Percentiles rank a stretch among this genome's conserved stretches.
Conservation (phyloP, 1,139 yeast genomes). For the Saccharomyces hybrid region DNA sequence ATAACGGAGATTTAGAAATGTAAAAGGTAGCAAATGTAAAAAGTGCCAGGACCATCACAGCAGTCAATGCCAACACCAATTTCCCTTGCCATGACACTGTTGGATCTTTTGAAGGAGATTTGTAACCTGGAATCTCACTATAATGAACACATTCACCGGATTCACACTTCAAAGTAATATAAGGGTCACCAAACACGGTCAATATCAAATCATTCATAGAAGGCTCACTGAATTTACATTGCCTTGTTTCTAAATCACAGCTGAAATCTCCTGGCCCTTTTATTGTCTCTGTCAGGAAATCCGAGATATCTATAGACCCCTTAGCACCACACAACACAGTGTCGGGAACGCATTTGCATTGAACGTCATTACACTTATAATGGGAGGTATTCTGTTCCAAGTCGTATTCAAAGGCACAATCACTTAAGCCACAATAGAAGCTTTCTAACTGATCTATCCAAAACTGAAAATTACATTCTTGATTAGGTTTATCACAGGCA, state of each 20-base stretch:
- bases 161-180: slow-evolving; percentile 67
- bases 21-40: slow-evolving; percentile 39
- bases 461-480: slow-evolving; percentile 78
- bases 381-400: slow-evolving; percentile 57
- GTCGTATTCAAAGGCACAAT: slow-evolving; percentile 65
- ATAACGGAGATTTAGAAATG: slow-evolving; percentile 58
- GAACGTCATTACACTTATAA: slow-evolving; percentile 66
- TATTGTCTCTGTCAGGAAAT: slow-evolving; percentile 82
- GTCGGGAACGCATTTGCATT: slow-evolving; percentile 84
- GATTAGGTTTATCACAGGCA: slow-evolving; percentile 65
- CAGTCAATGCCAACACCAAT: slow-evolving; percentile 35
- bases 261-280: slow-evolving; percentile 88
- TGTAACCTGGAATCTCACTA: slow-evolving; percentile 88
- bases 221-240: slow-evolving; percentile 84
- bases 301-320: slow-evolving; percentile 92
- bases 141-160: slow-evolving; percentile 90
- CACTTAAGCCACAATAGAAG: slow-evolving; percentile 73
- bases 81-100: slow-evolving; percentile 44
- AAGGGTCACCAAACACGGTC: slow-evolving; percentile 88
- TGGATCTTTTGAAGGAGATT: slow-evolving; percentile 49
- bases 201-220: slow-evolving; percentile 88
- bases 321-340: slow-evolving; percentile 89
- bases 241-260: slow-evolving; percentile 55
- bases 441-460: slow-evolving; percentile 91
- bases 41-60: slow-evolving; percentile 30